Base-by-base conservation (phyloP, 1,284 basidiomycete genomes). In the Marasmius fiardii region DNA sequence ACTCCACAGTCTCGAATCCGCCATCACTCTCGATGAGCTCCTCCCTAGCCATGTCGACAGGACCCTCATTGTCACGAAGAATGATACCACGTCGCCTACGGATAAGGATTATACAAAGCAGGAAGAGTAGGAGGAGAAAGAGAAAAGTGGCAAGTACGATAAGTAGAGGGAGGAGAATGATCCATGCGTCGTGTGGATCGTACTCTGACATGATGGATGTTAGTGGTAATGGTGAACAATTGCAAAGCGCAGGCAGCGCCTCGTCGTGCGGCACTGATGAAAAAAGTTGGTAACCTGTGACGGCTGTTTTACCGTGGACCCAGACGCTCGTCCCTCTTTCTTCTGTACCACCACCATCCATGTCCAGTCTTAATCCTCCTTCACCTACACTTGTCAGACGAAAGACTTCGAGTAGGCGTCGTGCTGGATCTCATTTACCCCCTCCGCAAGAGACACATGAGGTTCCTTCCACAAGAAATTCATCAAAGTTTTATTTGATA, bases 101-200 rank as follows among this genome's bases (percentile, higher is more conserved):
- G 63, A 96, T 81, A 58, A 95, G 79, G 64, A 97, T 79, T 55
- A 95, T 84, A 64, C 91, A 94, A 63, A 95, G 74, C 50, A 96
- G 82, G 74, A 97, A 95, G 59, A 95, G 78, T 48, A 97, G 80
- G 58, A 97, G 85, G 45, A 98, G 86, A 69, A 98, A 90, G 57
- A 99, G 83, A 62, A 99, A 88, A 1, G 93, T 95, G 33, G 92
- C 90, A 50, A 98, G 82, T 47, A 99, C 88, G 71, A 97, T 91
- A 67, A 97, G 85, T 57, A 97, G 82, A 24, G 95, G 95, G 10
- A 98, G 81, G 52, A 95, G 85, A 64, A 97, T 84, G 65, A 92
- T 81, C 60, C 93, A 82, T 21, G 88, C 80, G 65, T 89, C 83
- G 45, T 74, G 71, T 51, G 72, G 69, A 43, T 72, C 65, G 43